Percentiles rank a stretch among this genome's conserved stretches.
Evolutionary conservation across 495 filamentous ascomycete genomes (phyloP).

Genomic region (Chaetomium tenue): DNA sequence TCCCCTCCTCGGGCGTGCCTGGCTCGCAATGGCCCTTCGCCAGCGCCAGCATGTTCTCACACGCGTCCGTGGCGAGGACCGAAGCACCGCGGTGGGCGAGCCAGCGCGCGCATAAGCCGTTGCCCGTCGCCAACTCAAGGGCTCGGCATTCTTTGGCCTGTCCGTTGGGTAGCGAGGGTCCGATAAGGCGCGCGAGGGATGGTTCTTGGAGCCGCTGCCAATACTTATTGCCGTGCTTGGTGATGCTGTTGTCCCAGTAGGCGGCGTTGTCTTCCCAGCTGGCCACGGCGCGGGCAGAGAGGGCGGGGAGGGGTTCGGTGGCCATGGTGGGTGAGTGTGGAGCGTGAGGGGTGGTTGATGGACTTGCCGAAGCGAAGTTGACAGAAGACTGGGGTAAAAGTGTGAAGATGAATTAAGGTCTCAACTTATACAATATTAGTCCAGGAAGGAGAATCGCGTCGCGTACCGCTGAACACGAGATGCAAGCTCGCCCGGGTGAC

Average conservation of each 20-base stretch:
- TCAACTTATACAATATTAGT: not conserved
- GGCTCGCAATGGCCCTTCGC: slow-evolving; percentile 22
- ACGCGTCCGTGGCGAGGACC: slow-evolving; percentile 44
- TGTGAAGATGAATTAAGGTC: no score
- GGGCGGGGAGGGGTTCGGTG: slow-evolving; percentile 1
- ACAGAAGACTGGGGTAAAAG: no score
- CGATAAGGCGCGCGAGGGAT: slow-evolving; percentile 36
- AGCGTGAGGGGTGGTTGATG: not conserved
- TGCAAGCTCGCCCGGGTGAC: not conserved
- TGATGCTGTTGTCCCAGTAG: slow-evolving; percentile 42
- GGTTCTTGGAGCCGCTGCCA: slow-evolving; percentile 40
- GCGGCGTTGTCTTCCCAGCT: slow-evolving; percentile 40
- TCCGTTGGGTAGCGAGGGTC: slow-evolving; percentile 14
- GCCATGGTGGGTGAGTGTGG: not conserved
- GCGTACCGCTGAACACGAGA: no score
- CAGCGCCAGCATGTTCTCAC: slow-evolving; percentile 33
- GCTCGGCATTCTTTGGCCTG: slow-evolving; percentile 23
- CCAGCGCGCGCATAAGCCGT: slow-evolving; percentile 44
- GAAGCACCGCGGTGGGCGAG: slow-evolving; percentile 32
- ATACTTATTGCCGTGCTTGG: slow-evolving; percentile 42
- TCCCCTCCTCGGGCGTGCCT: not conserved
- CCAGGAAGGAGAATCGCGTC: not conserved
- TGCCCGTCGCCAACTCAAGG: slow-evolving; percentile 46
- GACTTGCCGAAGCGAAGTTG: not conserved
- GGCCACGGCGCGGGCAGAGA: slow-evolving; percentile 23